A percentile compares a stretch with the other conserved stretches of the same genome.
phyloP scores from a whole-genome alignment of 2,329 filamentous ascomycete species.

The Cercospora brassicicola region DNA sequence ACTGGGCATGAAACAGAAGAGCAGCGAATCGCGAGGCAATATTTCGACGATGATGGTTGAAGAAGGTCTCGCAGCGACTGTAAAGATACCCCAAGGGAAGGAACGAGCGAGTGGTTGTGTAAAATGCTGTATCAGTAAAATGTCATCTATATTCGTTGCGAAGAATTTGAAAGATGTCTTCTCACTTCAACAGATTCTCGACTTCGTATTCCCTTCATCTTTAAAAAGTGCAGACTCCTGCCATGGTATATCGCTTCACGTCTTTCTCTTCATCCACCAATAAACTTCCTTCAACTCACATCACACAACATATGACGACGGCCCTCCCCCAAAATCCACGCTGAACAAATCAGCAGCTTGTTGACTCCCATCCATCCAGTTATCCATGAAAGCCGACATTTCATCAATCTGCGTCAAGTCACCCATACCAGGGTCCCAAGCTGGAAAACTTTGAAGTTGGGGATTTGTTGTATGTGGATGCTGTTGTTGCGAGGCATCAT shows the following conservation, averaged over 20 bases:
- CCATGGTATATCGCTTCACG: neutral
- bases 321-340: conserved; percentile 9
- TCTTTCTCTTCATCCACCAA: neutral
- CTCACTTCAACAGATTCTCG: too few relatives aligned
- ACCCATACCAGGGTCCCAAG: neutral
- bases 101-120: neutral
- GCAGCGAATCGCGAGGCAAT: neutral
- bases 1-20: neutral
- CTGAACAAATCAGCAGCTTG: conserved; percentile 17
- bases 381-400: conserved; percentile 21
- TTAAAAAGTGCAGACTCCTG: neutral
- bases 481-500: neutral
- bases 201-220: too few relatives aligned
- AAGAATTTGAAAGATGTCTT: neutral
- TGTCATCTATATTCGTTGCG: neutral
- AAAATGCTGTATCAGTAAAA: neutral
- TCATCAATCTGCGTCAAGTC: conserved; percentile 13
- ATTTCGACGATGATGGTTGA: neutral
- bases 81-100: neutral
- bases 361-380: conserved; percentile 23
- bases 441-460: neutral
- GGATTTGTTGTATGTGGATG: neutral
- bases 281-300: neutral
- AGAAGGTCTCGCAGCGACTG: neutral
- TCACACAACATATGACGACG: neutral